Conservation (phyloP, 257 asterid genomes). For the Coffea canephora region DNA sequence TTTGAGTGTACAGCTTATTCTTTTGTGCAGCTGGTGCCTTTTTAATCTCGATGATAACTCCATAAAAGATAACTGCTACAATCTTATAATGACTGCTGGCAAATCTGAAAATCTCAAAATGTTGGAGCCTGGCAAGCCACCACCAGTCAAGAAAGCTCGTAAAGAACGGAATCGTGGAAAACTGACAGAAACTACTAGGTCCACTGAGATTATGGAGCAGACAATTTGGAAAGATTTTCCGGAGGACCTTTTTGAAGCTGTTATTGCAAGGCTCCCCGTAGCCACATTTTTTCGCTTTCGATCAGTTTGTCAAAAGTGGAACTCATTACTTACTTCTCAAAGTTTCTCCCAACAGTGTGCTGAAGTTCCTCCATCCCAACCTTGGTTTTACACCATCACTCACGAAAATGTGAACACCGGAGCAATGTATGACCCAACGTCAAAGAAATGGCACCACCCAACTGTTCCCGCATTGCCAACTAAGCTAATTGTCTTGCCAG, state of each 20-base stretch:
- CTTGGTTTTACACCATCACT: conserved; percentile 93
- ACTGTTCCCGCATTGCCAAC: conserved; percentile 69
- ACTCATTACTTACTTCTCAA: conserved; percentile 67
- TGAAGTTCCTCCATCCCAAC: conserved; percentile 50
- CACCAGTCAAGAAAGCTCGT: conserved; percentile 67
- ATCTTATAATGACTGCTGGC: conserved; percentile 70
- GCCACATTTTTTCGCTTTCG: conserved; percentile 74
- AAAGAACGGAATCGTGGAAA: conserved; percentile 59
- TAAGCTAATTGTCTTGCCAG: conserved; percentile 71
- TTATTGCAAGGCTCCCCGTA: conserved; percentile 84
- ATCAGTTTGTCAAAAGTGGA: conserved; percentile 83
- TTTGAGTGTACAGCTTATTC: conserved; percentile 25
- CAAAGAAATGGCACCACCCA: conserved; percentile 89
- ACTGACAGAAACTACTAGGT: conserved; percentile 32
- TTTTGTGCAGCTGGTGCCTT: conserved; percentile 59
- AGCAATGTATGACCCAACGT: conserved; percentile 78
- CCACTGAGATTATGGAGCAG: conserved; percentile 57
- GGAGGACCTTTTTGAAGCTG: conserved; percentile 84
- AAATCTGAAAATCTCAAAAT: conserved; percentile 71
- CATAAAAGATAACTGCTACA: conserved; percentile 51
- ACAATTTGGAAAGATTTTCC: conserved; percentile 92
- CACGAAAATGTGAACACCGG: conserved; percentile 72
- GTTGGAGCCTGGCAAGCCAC: conserved; percentile 88
- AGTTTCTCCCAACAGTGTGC: conserved; percentile 76
- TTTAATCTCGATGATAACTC: conserved; percentile 51